Percentiles rank a stretch among this genome's conserved stretches.
These are phyloP conservation scores for Purpureocillium takamizusanense DNA, from an alignment of 2,329 filamentous ascomycete species.

Conservation along the genomic window DNA sequence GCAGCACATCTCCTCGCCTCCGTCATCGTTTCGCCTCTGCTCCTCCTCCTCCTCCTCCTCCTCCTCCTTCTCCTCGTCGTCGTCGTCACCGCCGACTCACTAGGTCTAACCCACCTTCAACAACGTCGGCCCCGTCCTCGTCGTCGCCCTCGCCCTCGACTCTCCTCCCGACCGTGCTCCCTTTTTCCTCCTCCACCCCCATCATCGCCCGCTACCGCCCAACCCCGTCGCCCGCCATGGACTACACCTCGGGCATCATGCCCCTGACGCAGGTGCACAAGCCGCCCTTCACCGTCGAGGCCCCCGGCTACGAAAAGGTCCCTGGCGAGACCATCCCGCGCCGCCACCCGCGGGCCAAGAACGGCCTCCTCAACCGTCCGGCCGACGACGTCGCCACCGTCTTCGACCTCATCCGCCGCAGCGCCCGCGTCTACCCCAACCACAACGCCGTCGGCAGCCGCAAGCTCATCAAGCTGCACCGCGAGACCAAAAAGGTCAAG, in stretches of 20 bases:
- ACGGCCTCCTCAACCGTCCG: slow-evolving; percentile 59
- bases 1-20: too few relatives aligned
- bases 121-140: too few relatives aligned
- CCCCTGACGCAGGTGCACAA: slow-evolving; percentile 54
- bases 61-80: neutral
- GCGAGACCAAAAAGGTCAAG: slow-evolving; percentile 81
- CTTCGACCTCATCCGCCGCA: slow-evolving; percentile 67
- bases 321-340: slow-evolving; percentile 79
- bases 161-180: too few relatives aligned
- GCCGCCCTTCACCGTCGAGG: slow-evolving; percentile 68
- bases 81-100: too few relatives aligned
- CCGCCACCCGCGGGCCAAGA: slow-evolving; percentile 61
- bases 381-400: slow-evolving; percentile 64
- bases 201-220: too few relatives aligned
- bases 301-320: slow-evolving; percentile 56
- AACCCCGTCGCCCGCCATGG: slow-evolving; percentile 2
- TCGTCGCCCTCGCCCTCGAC: too few relatives aligned
- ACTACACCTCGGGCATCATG: slow-evolving; percentile 34
- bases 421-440: slow-evolving; percentile 53
- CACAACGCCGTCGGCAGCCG: slow-evolving; percentile 61
- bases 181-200: too few relatives aligned
- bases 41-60: neutral
- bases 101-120: too few relatives aligned
- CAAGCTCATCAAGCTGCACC: slow-evolving; percentile 66
- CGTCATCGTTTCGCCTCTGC: too few relatives aligned